Conservation (phyloP, 441 rosid species). For the Hura crepitans region DNA sequence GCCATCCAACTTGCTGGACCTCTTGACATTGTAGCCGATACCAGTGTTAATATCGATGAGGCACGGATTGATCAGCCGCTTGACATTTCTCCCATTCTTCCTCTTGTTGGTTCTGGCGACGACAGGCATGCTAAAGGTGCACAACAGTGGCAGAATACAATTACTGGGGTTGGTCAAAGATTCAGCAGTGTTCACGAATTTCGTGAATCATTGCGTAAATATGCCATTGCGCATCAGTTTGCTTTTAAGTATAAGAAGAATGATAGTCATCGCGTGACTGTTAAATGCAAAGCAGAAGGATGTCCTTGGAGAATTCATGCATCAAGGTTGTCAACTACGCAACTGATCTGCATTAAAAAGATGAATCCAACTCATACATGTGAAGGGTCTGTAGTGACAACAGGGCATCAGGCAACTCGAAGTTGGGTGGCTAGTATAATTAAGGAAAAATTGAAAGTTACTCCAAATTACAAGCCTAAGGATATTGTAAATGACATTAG, state of each 20-base stretch:
- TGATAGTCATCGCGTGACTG: constrained; percentile 88
- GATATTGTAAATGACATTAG: constrained; percentile 81
- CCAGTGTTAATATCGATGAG: constrained; percentile 35
- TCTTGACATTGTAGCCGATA: constrained; percentile 44
- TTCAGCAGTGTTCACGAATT: constrained; percentile 75
- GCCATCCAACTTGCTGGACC: constrained; percentile 38
- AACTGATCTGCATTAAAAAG: constrained; percentile 78
- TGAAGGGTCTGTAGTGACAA: constrained; percentile 62
- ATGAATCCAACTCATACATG: constrained; percentile 86
- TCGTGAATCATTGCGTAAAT: constrained; percentile 72
- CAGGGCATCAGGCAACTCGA: constrained; percentile 82
- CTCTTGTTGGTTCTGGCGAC: constrained; percentile 39
- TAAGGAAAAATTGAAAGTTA: constrained; percentile 75
- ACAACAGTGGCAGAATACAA: constrained; percentile 82
- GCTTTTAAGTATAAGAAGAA: constrained; percentile 86
- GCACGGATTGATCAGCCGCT: constrained; percentile 40
- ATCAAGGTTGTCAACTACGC: constrained; percentile 78
- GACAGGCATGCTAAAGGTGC: constrained; percentile 68
- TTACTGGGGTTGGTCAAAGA: constrained; percentile 87
- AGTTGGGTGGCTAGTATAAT: constrained; percentile 94
- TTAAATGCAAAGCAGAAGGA: constrained; percentile 89
- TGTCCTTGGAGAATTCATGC: constrained; percentile 98
- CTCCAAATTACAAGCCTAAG: constrained; percentile 84
- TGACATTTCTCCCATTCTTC: constrained; percentile 51
- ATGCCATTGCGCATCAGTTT: constrained; percentile 88